Evolutionary conservation across 2,329 filamentous ascomycete species (phyloP).

Genomic region (Paracamarosporium sp.): DNA sequence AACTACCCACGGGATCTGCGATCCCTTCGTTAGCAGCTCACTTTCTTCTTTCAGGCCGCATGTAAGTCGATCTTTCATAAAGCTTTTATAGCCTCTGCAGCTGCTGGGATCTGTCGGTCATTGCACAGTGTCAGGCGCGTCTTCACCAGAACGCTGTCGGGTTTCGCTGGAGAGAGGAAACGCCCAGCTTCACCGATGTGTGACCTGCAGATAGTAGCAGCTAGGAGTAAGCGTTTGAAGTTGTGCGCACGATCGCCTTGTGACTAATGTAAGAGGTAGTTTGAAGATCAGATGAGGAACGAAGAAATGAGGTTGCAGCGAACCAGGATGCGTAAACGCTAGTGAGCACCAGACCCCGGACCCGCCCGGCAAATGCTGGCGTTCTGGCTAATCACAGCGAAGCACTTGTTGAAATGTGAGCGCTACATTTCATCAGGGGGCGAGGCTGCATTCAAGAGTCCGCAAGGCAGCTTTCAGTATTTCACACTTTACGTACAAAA

Average conservation of each 20-base stretch:
- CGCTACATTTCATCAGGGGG: constrained; percentile 11
- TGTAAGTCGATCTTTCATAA: neutral
- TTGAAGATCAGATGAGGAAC: constrained; percentile 13
- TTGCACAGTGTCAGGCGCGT: constrained; percentile 4
- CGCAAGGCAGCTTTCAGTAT: constrained; percentile 5
- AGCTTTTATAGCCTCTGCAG: neutral
- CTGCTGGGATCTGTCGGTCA: neutral
- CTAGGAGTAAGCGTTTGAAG: constrained; percentile 1
- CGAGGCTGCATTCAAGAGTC: neutral
- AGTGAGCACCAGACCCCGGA: constrained; percentile 11
- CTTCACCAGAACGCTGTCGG: neutral
- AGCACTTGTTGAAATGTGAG: constrained; percentile 12
- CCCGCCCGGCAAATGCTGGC: constrained; percentile 3
- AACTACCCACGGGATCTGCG: neutral
- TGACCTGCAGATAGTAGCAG: neutral
- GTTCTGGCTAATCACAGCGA: constrained; percentile 24
- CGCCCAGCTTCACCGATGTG: neutral
- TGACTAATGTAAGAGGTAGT: constrained; percentile 12
- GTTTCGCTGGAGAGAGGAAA: neutral
- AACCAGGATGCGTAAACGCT: constrained; percentile 26
- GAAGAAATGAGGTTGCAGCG: constrained; percentile 23
- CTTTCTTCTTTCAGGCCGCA: neutral
- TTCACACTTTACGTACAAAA: no score
- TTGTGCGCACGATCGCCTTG: neutral
- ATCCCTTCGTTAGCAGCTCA: constrained; percentile 1